Conservation (phyloP, 2,329 filamentous ascomycete species). For the Penicillium sp. region DNA sequence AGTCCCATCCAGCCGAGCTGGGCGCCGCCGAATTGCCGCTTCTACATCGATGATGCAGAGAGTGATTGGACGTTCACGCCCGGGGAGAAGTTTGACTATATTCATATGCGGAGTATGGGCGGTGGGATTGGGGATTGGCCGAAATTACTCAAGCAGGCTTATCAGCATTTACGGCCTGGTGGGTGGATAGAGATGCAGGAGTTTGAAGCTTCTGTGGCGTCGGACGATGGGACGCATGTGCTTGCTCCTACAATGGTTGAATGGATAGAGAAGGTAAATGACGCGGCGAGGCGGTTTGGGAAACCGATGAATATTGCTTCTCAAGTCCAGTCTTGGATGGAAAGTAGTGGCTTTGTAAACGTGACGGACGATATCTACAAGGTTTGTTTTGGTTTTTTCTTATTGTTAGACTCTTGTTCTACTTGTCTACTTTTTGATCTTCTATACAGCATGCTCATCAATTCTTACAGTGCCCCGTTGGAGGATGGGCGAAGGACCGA, state of each 20-base stretch:
- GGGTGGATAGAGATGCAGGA: constrained; percentile 41
- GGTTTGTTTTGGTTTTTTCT: constrained; percentile 18
- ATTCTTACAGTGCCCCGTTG: constrained; percentile 31
- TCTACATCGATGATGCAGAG: constrained; percentile 49
- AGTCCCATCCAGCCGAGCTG: constrained; percentile 37
- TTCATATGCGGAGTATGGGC: constrained; percentile 38
- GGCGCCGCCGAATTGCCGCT: constrained; percentile 52
- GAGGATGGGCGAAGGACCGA: constrained; percentile 35
- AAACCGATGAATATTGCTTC: constrained; percentile 37
- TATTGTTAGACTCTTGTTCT: not conserved
- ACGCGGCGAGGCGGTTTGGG: constrained; percentile 34
- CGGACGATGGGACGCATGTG: constrained; percentile 34
- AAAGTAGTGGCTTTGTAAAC: constrained; percentile 33
- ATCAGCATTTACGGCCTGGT: constrained; percentile 33
- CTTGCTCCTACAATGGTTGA: constrained; percentile 24
- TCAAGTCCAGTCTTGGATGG: constrained; percentile 27
- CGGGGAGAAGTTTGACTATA: constrained; percentile 40
- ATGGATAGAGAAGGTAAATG: constrained; percentile 32
- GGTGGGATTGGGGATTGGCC: constrained; percentile 40
- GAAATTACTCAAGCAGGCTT: constrained; percentile 31
- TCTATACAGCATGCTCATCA: not conserved
- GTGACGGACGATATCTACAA: constrained; percentile 37
- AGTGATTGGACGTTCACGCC: constrained; percentile 42
- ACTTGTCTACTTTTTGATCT: not conserved
- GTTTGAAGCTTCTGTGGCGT: constrained; percentile 28